Conservation (phyloP, 352 stramenopile genomes). For the Pythium dissimile region DNA sequence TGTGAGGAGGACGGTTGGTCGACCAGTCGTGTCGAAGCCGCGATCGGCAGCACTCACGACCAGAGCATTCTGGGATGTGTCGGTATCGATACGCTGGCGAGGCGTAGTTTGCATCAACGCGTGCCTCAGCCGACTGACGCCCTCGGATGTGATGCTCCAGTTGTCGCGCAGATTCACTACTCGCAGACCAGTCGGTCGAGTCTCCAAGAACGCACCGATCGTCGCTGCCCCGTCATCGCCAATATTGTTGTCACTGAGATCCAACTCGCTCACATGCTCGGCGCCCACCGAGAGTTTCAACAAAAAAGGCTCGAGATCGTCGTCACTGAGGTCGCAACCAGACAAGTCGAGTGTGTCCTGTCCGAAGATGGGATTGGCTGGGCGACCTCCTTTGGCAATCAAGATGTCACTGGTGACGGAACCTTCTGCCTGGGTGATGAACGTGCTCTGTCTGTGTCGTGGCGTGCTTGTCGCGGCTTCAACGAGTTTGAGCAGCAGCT, state of each 20-base stretch:
- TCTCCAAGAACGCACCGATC: slow-evolving; percentile 43
- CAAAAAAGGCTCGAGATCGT: slow-evolving; percentile 37
- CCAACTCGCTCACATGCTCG: slow-evolving; percentile 29
- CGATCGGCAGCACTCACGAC: slow-evolving; percentile 13
- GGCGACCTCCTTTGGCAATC: slow-evolving; percentile 6
- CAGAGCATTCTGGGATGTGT: slow-evolving; percentile 14
- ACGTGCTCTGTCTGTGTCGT: slow-evolving; percentile 34
- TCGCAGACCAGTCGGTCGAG: slow-evolving; percentile 17
- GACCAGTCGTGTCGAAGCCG: slow-evolving; percentile 18
- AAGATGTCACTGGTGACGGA: slow-evolving; percentile 33
- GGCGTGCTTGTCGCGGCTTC: slow-evolving; percentile 34
- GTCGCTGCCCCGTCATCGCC: slow-evolving; percentile 36
- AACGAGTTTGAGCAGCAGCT: slow-evolving; percentile 43
- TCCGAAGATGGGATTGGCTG: neutral
- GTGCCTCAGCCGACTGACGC: slow-evolving; percentile 27
- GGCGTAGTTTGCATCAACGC: slow-evolving; percentile 30
- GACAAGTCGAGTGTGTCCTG: slow-evolving; percentile 26
- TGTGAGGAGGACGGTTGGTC: slow-evolving; percentile 9
- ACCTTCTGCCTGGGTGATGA: slow-evolving; percentile 38
- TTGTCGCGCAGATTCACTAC: slow-evolving; percentile 34
- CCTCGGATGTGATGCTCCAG: slow-evolving; percentile 27
- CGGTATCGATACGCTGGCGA: slow-evolving; percentile 27
- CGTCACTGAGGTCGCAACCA: slow-evolving; percentile 32
- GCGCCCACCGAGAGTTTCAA: slow-evolving; percentile 39
- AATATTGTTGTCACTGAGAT: slow-evolving; percentile 34